Conservation (phyloP, 2,329 filamentous ascomycete species). For the Fusarium miscanthi region DNA sequence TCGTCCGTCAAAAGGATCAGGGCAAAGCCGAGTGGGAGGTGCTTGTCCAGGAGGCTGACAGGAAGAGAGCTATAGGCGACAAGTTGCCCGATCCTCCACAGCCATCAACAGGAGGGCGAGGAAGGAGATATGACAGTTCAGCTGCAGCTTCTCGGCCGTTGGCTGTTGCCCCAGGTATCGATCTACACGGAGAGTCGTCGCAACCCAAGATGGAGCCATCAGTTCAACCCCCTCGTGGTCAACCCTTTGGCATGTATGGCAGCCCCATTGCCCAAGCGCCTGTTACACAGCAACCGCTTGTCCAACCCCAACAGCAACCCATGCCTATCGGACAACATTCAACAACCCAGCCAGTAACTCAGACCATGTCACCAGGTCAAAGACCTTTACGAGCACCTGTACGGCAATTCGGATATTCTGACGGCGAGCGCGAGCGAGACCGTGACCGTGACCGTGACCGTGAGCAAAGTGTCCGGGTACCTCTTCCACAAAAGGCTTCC, state of each 20-base stretch:
- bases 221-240: conserved; percentile 49
- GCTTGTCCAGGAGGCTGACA: conserved; percentile 70
- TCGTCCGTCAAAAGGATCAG: conserved; percentile 70
- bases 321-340: conserved; percentile 52
- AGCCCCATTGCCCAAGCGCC: conserved; percentile 60
- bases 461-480: conserved; percentile 52
- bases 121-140: conserved; percentile 62
- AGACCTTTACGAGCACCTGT: conserved; percentile 58
- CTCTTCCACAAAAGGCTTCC: conserved; percentile 55
- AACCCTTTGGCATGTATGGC: conserved; percentile 57
- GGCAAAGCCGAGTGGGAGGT: conserved; percentile 68
- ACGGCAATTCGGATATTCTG: conserved; percentile 57
- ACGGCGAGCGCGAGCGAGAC: conserved; percentile 51
- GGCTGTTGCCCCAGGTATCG: conserved; percentile 58
- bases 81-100: conserved; percentile 69
- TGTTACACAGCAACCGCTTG: conserved; percentile 48
- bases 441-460: conserved; percentile 49
- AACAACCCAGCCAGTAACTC: conserved; percentile 52
- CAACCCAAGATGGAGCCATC: conserved; percentile 59
- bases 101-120: conserved; percentile 61
- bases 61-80: conserved; percentile 66
- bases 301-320: conserved; percentile 45
- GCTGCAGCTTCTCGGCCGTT: conserved; percentile 54
- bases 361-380: conserved; percentile 59
- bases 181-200: conserved; percentile 58